Evolutionary conservation across 2,329 filamentous ascomycete species (phyloP), one percentile per base, ranked within the genome.

Genomic region (Parascedosporium putredinis): DNA sequence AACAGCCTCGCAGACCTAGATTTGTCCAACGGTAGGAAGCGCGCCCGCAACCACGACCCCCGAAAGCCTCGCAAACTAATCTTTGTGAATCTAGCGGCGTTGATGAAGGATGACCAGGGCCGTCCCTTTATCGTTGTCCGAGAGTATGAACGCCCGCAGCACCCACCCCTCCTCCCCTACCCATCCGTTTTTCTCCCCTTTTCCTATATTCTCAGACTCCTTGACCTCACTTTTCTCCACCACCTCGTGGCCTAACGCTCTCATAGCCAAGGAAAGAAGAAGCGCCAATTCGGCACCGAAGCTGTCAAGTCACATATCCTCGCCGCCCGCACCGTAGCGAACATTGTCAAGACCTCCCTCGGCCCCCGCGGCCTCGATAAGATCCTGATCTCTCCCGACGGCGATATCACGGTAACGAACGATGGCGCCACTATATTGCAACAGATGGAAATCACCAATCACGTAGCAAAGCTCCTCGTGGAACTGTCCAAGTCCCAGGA

Each of bases 381-480:
- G 76, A 98, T 98, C 64, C 80, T 98, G 60, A 98, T 98, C 61
- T 98, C 93, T 47, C 87, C 93, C 54, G 93, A 98, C 66, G 93
- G 93, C 67, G 93, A 98, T 70, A 98, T 98, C 67, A 98, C 93
- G 54, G 89, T 98, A 55, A 98, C 93, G 58, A 98, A 98, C 73
- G 93, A 98, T 72, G 93, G 93, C 62, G 94, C 94, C 50, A 98
- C 93, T 43, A 98, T 98, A 61, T 76, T 98, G 58, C 84, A 88
- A 60, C 89, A 95, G 78, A 98, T 98, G 93, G 93, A 98, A 73
- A 91, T 98, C 59, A 87, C 88, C 59, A 97, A 98, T 76, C 91
- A 97, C 69, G 89, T 98, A 54, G 93, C 93, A 55, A 97, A 97
- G 73, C 78, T 98, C 47, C 75, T 98, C 53, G 93, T 98, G 46